Evolutionary conservation across 495 filamentous ascomycete genomes (phyloP), one percentile per base, ranked within the genome.

Genomic region (Platismatia glauca): DNA sequence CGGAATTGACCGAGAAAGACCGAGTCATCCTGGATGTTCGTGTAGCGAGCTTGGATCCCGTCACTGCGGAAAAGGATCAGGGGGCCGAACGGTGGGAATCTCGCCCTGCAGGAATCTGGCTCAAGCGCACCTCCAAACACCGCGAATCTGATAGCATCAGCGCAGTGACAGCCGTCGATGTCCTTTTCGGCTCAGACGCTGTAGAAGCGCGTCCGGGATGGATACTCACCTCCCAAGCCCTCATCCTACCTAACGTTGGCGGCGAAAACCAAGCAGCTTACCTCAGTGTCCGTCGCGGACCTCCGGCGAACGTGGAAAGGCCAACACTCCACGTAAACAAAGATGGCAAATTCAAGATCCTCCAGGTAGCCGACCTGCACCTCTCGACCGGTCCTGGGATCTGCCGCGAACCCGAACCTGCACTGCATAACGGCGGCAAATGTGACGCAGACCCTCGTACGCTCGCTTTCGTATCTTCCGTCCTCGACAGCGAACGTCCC

Each of bases 311-410:
- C 61, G 67, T 73, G 18, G 78, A 83, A 64, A 89, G 84, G 68
- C 87, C 90, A 0, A 74, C 78, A n/a, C 89, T 86, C 18, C 81
- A 85, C 58, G 87, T 98, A 61, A 81, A 82, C 57, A 89, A 93
- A 34, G 88, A 95, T 72, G 92, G 91, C n/a, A 88, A 86, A 64
- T 97, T 97, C 75, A 97, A 97, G 76, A 95, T 98, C 63, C 86
- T 98, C 82, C 94, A 98, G 72, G 71, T 94, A 57, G 86, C 92
- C 53, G 94, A 98, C 78, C 69, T 96, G 60, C 94, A 98, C 74
- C 72, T 98, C 64, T 90, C 88, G 63, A 98, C 94, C 4, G 94
- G 95, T 35, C 78, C 90, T 8, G 94, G 95, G 9, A 66, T 71
- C 20, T 98, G 94, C 69, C 82, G 95, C 61, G 92, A 98, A 70